Conservation (phyloP, 495 filamentous ascomycete species). For the Aspergillus conjunctus region DNA sequence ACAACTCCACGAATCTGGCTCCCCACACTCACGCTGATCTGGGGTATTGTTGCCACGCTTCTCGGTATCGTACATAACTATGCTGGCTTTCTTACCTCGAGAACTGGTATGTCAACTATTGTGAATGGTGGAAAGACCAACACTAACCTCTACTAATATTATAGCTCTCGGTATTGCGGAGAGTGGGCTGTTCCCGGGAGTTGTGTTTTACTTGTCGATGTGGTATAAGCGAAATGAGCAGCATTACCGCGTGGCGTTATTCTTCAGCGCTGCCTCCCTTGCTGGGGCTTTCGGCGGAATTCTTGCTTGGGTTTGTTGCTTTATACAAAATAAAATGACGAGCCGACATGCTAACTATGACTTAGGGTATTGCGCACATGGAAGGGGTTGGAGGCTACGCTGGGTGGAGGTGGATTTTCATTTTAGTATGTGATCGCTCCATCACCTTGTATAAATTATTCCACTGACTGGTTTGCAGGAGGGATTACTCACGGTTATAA, state of each 20-base stretch:
- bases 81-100: conserved; percentile 61
- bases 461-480: conserved; percentile 45
- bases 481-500: conserved; percentile 66
- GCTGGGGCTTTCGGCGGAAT: conserved; percentile 82
- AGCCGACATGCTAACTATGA: conserved; percentile 8
- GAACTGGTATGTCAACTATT: conserved; percentile 39
- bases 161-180: conserved; percentile 45
- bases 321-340: not conserved
- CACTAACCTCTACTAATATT: not conserved
- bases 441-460: not conserved
- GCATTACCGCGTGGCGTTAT: conserved; percentile 72
- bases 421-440: conserved; percentile 54
- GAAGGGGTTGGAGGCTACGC: conserved; percentile 61
- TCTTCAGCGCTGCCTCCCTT: conserved; percentile 73
- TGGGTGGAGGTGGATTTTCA: conserved; percentile 87
- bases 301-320: conserved; percentile 57
- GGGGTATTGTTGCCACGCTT: conserved; percentile 72
- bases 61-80: conserved; percentile 68
- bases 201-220: conserved; percentile 83
- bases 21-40: conserved; percentile 54
- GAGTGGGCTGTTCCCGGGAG: conserved; percentile 69
- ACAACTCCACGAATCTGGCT: conserved; percentile 68
- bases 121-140: too few species aligned
- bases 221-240: conserved; percentile 77
- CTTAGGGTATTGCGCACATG: conserved; percentile 59